Evolutionary conservation across 2,329 filamentous ascomycete genomes (phyloP).

Genomic region (Cladosporium sphaerospermum): DNA sequence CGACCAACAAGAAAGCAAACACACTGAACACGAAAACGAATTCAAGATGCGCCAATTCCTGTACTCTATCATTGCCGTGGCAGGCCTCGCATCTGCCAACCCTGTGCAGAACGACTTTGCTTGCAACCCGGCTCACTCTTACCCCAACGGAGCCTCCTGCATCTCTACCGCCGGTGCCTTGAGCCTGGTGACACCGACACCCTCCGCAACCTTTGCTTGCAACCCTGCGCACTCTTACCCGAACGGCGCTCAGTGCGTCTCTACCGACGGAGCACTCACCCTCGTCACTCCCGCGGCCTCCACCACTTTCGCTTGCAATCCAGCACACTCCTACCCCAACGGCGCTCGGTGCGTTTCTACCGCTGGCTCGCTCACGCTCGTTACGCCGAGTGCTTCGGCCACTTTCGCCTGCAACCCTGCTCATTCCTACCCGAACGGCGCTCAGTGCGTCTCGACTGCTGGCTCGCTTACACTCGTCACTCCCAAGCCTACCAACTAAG

Average conservation of each 20-base stretch:
- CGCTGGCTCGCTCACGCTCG: slow-evolving; percentile 14
- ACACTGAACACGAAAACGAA: background rate
- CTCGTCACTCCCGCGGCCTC: slow-evolving; percentile 13
- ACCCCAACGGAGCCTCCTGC: slow-evolving; percentile 17
- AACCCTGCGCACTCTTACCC: slow-evolving; percentile 22
- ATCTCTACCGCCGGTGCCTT: slow-evolving; percentile 10
- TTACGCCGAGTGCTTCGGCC: slow-evolving; percentile 8
- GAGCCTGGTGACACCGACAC: slow-evolving; percentile 12
- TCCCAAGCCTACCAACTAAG: background rate
- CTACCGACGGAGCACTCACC: slow-evolving; percentile 15
- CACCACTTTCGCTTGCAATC: slow-evolving; percentile 14
- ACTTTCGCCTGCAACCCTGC: slow-evolving; percentile 17
- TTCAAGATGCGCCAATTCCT: background rate
- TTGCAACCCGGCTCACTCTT: slow-evolving; percentile 16
- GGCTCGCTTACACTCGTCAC: slow-evolving; percentile 17
- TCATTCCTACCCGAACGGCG: slow-evolving; percentile 16
- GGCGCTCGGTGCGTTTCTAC: slow-evolving; percentile 16
- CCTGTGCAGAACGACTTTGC: slow-evolving; percentile 25
- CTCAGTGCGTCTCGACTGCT: slow-evolving; percentile 13
- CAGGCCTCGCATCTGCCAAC: slow-evolving; percentile 30
- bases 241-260: slow-evolving; percentile 17
- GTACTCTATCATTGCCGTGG: slow-evolving; percentile 17
- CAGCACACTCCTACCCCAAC: slow-evolving; percentile 16
- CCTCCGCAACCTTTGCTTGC: slow-evolving; percentile 14
- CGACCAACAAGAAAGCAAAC: background rate